Base-by-base conservation (phyloP, 352 stramenopile species). In the Lagenidium giganteum region DNA sequence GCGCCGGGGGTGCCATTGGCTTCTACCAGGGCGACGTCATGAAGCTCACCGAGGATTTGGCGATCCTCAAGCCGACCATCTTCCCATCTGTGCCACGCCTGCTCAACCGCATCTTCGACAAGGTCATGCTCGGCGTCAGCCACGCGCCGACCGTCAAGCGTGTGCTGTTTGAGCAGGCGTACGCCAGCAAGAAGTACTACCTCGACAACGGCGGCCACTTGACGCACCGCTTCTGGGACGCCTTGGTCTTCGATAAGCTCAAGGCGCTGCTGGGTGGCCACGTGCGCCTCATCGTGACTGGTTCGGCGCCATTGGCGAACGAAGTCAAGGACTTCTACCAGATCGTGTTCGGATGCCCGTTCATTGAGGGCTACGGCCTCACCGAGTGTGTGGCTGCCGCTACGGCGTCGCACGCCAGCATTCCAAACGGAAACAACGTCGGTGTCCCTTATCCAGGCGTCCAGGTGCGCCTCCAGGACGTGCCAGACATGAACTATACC, bases 401-500 rank as follows among this genome's bases (percentile, higher is more conserved):
- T 21, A 62, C 56, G 8, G 67, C 76, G 37, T 63, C 64, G 0
- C 62, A 57, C 3, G 43, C 57, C 13, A 45, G 52, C 8, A 70
- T 76, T 22, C 47, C 56, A 0, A 48, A 52, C 0, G 78, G 79
- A 5, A 90, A 92, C 23, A 92, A 98, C 68, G 91, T 98, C 5
- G 96, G 96, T 18, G 74, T 84, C 25, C 90, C 90, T 1, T 67
- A 93, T 13, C 64, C 72, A 14, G 82, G 70, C 52, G 61, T 79
- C 7, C 81, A 98, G 55, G 80, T 98, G 47, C 87, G 93, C 5
- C 75, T 99, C 13, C 82, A 91, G 21, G 87, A 98, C 55, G 88
- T 98, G 8, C 87, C 88, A 0, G 95, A 99, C 27, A 98, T 99
- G 94, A 93, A 95, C 47, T 99, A 98, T 71, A 74, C 83, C 3